phyloP scores from a whole-genome alignment of 257 asterid species.

The Solanum paucissectum region DNA sequence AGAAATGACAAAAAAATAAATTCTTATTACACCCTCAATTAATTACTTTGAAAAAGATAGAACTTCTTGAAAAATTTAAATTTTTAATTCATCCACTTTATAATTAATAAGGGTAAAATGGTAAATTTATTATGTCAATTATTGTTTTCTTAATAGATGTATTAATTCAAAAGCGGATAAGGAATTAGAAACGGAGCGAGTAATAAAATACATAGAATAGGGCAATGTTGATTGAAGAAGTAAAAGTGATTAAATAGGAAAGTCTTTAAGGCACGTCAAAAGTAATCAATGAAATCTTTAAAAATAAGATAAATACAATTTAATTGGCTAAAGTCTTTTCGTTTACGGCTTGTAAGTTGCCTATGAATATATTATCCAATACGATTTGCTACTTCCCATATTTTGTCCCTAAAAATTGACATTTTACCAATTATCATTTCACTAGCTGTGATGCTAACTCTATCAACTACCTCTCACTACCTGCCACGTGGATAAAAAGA shows the following conservation, averaged over 20 bases:
- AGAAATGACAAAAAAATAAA: no score
- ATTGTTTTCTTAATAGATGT: no score
- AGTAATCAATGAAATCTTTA: not conserved
- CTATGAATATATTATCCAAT: not conserved
- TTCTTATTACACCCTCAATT: no score
- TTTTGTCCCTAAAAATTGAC: not conserved
- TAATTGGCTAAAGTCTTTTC: not conserved
- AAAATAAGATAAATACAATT: not conserved
- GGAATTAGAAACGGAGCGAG: accelerated
- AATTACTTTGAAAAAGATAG: no score
- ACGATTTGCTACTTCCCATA: not conserved
- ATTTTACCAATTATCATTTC: not conserved
- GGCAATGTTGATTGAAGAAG: not conserved
- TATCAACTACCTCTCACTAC: not conserved
- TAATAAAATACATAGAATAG: not conserved
- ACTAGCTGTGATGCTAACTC: not conserved
- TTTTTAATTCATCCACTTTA: no score
- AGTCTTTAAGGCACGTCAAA: not conserved
- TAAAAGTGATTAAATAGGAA: not conserved
- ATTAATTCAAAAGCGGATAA: no score
- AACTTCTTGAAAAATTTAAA: no score
- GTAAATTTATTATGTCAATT: accelerated
- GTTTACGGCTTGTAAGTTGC: not conserved
- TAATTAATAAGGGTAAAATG: no score
- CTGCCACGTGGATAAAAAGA: not conserved